These are phyloP conservation scores for Ceratobasidium sp. DNA, from an alignment of 1,284 basidiomycete species.

Conservation along the genomic window DNA sequence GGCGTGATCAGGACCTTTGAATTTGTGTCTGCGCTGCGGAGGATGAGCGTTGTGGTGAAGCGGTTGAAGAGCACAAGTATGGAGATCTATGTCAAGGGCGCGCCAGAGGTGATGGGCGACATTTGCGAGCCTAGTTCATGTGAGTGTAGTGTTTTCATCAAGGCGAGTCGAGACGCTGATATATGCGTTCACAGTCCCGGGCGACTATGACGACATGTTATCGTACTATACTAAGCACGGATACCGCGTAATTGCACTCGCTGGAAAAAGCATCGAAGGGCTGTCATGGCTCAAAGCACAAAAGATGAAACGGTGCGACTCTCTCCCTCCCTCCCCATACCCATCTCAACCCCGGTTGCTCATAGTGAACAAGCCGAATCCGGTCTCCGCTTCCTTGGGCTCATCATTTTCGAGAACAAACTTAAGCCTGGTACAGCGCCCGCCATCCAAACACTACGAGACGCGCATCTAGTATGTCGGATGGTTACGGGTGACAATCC, in stretches of 20 bases:
- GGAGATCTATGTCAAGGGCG: constrained; percentile 98
- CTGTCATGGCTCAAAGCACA: constrained; percentile 98
- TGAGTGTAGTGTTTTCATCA: constrained; percentile 55
- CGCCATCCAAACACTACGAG: constrained; percentile 86
- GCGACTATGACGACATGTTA: constrained; percentile 95
- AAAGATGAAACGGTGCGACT: constrained; percentile 86
- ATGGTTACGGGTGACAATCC: constrained; percentile 99
- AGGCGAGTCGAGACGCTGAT: constrained; percentile 2
- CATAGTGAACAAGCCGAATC: constrained; percentile 92
- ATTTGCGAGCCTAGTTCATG: constrained; percentile 90
- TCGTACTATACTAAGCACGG: constrained; percentile 98
- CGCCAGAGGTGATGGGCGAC: constrained; percentile 96
- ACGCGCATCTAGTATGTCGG: constrained; percentile 90
- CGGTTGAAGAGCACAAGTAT: constrained; percentile 91
- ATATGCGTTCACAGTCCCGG: constrained; percentile 69
- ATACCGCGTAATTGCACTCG: constrained; percentile 97
- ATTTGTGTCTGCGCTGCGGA: constrained; percentile 89
- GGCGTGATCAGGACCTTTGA: constrained; percentile 97
- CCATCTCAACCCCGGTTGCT: not conserved
- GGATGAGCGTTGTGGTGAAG: constrained; percentile 99
- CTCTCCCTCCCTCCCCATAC: constrained; percentile 18
- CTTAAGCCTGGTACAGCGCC: constrained; percentile 92
- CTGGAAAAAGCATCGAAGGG: constrained; percentile 93
- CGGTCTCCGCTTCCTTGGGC: constrained; percentile 87
- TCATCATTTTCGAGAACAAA: constrained; percentile 99